Evolutionary conservation across 352 stramenopile species (phyloP), one percentile per base, ranked within the genome.

Genomic region (Thalassiosira hispida): DNA sequence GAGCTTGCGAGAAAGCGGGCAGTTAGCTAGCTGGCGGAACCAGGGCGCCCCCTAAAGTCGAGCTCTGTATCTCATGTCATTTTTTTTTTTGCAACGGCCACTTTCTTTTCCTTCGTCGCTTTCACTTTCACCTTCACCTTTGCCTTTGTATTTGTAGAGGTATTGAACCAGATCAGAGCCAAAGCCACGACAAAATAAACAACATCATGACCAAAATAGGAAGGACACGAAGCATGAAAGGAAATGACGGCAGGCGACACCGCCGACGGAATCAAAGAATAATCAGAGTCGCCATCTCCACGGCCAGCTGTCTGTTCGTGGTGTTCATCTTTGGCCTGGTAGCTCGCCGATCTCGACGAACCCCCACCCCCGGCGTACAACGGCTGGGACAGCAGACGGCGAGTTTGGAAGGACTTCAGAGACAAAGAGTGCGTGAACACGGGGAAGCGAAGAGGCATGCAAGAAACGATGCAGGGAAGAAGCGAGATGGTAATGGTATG

Each of bases 131-230:
- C n/a, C n/a, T n/a, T n/a, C n/a, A n/a, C n/a, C 7, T 8, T 1
- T 47, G 1, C 18, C 18, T 47, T 9, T 1, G 40, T n/a, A n/a
- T n/a, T n/a, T n/a, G n/a, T n/a, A n/a, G n/a, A n/a, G n/a, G n/a
- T n/a, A n/a, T n/a, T n/a, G n/a, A n/a, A n/a, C n/a, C n/a, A n/a
- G n/a, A n/a, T n/a, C n/a, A n/a, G n/a, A n/a, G n/a, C n/a, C n/a
- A n/a, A n/a, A n/a, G n/a, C n/a, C n/a, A n/a, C n/a, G n/a, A n/a
- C n/a, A n/a, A n/a, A n/a, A n/a, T n/a, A n/a, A n/a, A n/a, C n/a
- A n/a, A n/a, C n/a, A 64, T 31, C 4, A 74, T 74, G 65, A 47
- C 51, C 5, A 74, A 63, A 56, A 74, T 74, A 74, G 29, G 29
- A 16, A 64, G 46, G 56, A 65, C 22, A 52, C 56, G 55, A 46